Percentiles rank a stretch among this genome's conserved stretches.
Conservation (phyloP, 768 basidiomycete species). For the Trametes punicea region DNA sequence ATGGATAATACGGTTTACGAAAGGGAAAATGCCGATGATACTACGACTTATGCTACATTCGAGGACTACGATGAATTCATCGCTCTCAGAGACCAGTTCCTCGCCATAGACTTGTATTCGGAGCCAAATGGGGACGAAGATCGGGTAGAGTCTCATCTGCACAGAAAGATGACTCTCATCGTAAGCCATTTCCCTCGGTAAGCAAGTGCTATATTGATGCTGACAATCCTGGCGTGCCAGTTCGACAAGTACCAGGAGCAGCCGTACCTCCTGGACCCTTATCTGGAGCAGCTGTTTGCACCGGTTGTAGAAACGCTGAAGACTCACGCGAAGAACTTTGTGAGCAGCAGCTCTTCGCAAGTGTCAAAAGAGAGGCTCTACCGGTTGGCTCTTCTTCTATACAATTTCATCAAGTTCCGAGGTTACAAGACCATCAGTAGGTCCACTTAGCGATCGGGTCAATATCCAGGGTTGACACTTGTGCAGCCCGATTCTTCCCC, state of each 20-base stretch:
- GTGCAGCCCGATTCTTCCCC: conserved; percentile 86
- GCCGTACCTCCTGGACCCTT: conserved; percentile 88
- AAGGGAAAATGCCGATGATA: conserved; percentile 42
- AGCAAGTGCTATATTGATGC: neutral
- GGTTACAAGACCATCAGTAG: conserved; percentile 85
- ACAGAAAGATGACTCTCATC: conserved; percentile 45
- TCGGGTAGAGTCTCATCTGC: conserved; percentile 38
- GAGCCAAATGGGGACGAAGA: conserved; percentile 33
- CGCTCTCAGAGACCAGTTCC: conserved; percentile 47
- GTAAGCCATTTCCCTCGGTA: conserved; percentile 36
- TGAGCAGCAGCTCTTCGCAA: conserved; percentile 7
- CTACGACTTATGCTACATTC: conserved; percentile 51
- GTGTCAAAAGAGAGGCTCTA: conserved; percentile 35
- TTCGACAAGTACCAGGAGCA: conserved; percentile 91
- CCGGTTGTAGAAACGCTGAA: conserved; percentile 71
- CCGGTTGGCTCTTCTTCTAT: conserved; percentile 61
- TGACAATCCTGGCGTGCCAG: conserved; percentile 28
- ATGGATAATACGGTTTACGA: conserved; percentile 30
- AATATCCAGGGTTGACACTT: neutral
- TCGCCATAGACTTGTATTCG: conserved; percentile 43
- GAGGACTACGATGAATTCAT: conserved; percentile 61
- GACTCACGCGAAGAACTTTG: conserved; percentile 41
- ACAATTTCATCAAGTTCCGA: conserved; percentile 81
- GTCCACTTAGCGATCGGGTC: too few species aligned
- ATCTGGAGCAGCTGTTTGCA: conserved; percentile 70